Base-by-base conservation (phyloP, 768 basidiomycete species). In the Rhodocollybia butyracea region DNA sequence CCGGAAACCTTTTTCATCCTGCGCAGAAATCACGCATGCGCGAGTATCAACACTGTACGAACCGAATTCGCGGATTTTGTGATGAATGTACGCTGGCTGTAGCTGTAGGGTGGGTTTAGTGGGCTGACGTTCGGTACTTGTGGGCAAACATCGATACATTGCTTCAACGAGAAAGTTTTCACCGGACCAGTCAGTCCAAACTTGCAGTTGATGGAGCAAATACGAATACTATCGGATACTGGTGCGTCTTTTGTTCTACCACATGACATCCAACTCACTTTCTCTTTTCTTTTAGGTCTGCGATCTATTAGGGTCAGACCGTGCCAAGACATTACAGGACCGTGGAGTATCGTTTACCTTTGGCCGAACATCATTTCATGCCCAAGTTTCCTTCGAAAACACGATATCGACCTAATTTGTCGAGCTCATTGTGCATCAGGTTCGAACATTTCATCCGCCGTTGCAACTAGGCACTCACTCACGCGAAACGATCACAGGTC, bases 1-100 rank as follows among this genome's bases (percentile, higher is more conserved):
- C 96, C 96, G 51, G 96, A 99, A 84, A 99, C 98, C 81, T 99
- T 99, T 79, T 99, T 99, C 79, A 95, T 99, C 71, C 83, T 99
- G 59, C 81, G 96, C 65, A 96, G 96, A 63, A 99, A 99, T 76
- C 96, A 99, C 73, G 96, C 98, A 75, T 97, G 96, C 69, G 96
- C 96, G 61, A 94, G 92, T 72, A 98, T 99, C 78, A 99, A n/a
- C n/a, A n/a, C n/a, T n/a, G n/a, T n/a, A n/a, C n/a, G n/a, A n/a
- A 98, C 80, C 82, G 96, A 71, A 98, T 99, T 75, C 98, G 98
- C 74, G 96, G 96, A 56, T 99, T 99, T 77, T 99, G 98, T 74
- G 96, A 99, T 70, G 96, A 99, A 83, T 98, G 96, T 96, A 65
- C 64, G 92, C 83, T 3, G 8, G 39, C 8, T 39, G 12, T 52